Evolutionary conservation across 495 filamentous ascomycete genomes (phyloP), one percentile per base, ranked within the genome.

Genomic region (Penicillium goetzii): DNA sequence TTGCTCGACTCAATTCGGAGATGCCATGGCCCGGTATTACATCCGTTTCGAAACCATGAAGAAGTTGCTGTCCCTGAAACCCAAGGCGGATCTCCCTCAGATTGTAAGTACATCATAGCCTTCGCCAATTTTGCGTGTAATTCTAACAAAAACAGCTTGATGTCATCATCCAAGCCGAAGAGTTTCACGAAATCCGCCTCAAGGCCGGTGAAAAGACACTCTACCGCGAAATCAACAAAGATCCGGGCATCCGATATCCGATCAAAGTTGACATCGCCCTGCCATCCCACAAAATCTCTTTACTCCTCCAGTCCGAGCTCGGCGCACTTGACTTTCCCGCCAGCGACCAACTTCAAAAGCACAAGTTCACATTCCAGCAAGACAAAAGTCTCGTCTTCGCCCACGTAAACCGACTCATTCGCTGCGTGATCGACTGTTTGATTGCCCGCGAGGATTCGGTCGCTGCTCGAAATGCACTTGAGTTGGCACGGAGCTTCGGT

Each of bases 21-120:
- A 92, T 59, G 90, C 92, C 1, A 99, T 99, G 95, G 92, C 95
- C 40, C 88, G 88, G 56, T 97, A 97, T 71, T 97, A 93, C 78
- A 79, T 99, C 3, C 86, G 88, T n/a, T 96, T 96, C 67, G 83
- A 90, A 47, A 97, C 93, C 0, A 98, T 98, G 93, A 90, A 88
- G 67, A 74, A 81, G 2, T 72, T 97, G 3, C 72, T 97, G 25
- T 78, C 78, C 2, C 77, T 99, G 57, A 82, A 84, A 26, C 72
- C 76, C 8, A 84, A 84, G 21, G 84, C 88, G 1, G 83, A 82
- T 6, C 78, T 92, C 25, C 86, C 88, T 34, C 82, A 91, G 32
- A 89, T 96, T 71, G 92, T 95, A 77, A 78, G 89, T 76, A 7
- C 8, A 17, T 51, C 23, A 30, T 15, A 19, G 0, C 15, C 14